Conservation (phyloP, 768 basidiomycete genomes). For the Crassisporium funariophilum region DNA sequence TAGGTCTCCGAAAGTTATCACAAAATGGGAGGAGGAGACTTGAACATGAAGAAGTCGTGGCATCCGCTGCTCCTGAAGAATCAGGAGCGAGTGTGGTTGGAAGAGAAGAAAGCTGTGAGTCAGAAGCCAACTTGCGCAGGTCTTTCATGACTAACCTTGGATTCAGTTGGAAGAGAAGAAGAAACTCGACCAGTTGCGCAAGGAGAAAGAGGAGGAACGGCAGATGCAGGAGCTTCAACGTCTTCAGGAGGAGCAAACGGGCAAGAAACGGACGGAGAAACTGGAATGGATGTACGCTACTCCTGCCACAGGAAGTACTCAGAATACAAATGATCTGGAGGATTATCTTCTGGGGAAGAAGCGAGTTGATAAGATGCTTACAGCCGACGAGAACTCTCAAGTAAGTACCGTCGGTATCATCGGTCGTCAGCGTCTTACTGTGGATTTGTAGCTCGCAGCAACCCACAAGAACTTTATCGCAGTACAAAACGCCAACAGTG, state of each 20-base stretch:
- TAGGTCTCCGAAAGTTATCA: conserved; percentile 21
- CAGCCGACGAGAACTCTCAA: conserved; percentile 90
- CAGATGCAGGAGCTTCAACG: conserved; percentile 96
- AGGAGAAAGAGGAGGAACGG: conserved; percentile 97
- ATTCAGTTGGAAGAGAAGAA: conserved; percentile 95
- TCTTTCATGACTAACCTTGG: conserved; percentile 6
- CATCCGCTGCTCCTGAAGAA: conserved; percentile 97
- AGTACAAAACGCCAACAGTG: conserved; percentile 89
- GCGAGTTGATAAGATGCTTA: conserved; percentile 94
- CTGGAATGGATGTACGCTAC: conserved; percentile 99
- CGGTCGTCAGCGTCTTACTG: not conserved
- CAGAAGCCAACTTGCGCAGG: not conserved
- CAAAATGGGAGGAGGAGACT: conserved; percentile 98
- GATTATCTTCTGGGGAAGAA: conserved; percentile 98
- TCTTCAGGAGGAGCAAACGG: conserved; percentile 93
- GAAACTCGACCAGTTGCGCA: conserved; percentile 94
- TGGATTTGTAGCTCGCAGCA: conserved; percentile 64
- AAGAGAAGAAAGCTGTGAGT: conserved; percentile 94
- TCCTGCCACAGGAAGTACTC: conserved; percentile 85
- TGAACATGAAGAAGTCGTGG: conserved; percentile 99
- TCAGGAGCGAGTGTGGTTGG: conserved; percentile 99
- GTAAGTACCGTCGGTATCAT: conserved; percentile 30
- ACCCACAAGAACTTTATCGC: conserved; percentile 93
- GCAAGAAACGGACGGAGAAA: conserved; percentile 91
- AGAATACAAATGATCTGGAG: conserved; percentile 91